Percentiles rank a stretch among this genome's conserved stretches.
Evolutionary conservation across 2,329 filamentous ascomycete species (phyloP).

Genomic region (Ophiobolus disseminans): DNA sequence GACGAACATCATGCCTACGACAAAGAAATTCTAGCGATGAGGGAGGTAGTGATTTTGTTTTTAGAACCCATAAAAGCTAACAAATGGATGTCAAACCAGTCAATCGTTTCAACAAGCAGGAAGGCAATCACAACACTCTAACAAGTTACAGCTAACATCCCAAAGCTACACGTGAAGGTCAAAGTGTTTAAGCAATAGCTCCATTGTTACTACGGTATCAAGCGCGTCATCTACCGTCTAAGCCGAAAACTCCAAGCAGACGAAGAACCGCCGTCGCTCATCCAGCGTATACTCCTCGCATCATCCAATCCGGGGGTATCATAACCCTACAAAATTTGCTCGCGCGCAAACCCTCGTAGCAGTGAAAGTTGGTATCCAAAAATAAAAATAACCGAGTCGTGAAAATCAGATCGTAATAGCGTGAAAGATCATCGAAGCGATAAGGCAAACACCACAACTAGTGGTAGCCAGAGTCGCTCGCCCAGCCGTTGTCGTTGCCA

Average conservation of each 20-base stretch:
- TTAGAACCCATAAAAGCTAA: too few relatives aligned
- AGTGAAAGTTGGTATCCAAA: slow-evolving; percentile 28
- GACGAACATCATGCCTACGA: too few relatives aligned
- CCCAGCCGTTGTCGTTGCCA: slow-evolving; percentile 43
- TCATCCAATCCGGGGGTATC: slow-evolving; percentile 22
- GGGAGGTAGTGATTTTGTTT: too few relatives aligned
- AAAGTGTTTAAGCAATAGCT: neutral
- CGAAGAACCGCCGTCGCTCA: neutral
- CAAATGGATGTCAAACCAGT: too few relatives aligned
- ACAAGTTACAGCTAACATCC: too few relatives aligned
- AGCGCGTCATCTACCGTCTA: slow-evolving; percentile 13
- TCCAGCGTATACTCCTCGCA: neutral
- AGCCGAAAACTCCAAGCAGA: slow-evolving; percentile 2
- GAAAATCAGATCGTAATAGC: slow-evolving; percentile 12
- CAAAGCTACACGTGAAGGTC: neutral
- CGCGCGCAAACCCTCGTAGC: slow-evolving; percentile 5
- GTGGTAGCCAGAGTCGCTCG: slow-evolving; percentile 36
- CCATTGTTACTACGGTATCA: slow-evolving; percentile 7
- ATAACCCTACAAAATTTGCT: slow-evolving; percentile 13
- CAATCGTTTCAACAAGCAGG: neutral
- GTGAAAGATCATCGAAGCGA: slow-evolving; percentile 1
- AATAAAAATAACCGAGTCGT: slow-evolving; percentile 10
- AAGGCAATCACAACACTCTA: neutral
- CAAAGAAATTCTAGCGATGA: too few relatives aligned
- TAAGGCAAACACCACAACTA: neutral